A percentile compares a stretch with the other conserved stretches of the same genome.
Evolutionary conservation across 2,329 filamentous ascomycete genomes (phyloP).

Genomic region (Calonectria montana): DNA sequence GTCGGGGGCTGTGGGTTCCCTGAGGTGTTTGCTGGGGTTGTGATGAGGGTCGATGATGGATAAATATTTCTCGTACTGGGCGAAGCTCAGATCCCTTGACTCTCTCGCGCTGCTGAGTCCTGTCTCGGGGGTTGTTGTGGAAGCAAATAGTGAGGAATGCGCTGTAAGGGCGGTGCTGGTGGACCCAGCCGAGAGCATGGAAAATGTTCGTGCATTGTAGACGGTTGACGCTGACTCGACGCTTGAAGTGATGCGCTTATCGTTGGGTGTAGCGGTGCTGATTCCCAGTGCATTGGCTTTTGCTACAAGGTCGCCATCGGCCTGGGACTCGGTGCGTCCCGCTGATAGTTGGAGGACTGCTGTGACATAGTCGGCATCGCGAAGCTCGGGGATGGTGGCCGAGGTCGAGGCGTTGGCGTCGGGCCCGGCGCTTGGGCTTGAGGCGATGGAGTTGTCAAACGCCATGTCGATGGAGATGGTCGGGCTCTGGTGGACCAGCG

Average conservation of each 20-base stretch:
- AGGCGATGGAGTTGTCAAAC: conserved; percentile 29
- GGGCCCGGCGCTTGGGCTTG: conserved; percentile 28
- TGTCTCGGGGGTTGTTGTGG: conserved; percentile 35
- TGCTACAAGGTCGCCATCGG: conserved; percentile 52
- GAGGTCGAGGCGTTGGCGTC: conserved; percentile 17
- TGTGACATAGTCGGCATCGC: conserved; percentile 52
- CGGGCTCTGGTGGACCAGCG: conserved; percentile 32
- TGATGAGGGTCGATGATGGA: conserved; percentile 56
- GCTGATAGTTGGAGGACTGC: conserved; percentile 52
- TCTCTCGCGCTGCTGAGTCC: conserved; percentile 39
- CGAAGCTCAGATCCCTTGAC: conserved; percentile 58
- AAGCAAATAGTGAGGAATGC: conserved; percentile 54
- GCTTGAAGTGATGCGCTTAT: conserved; percentile 52
- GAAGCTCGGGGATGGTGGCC: conserved; percentile 51
- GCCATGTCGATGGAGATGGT: conserved; percentile 35
- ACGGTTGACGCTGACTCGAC: conserved; percentile 57
- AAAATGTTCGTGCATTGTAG: conserved; percentile 57
- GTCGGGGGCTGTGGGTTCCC: conserved; percentile 45
- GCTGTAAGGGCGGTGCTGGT: conserved; percentile 55
- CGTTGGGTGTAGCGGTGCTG: conserved; percentile 40
- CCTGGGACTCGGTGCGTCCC: conserved; percentile 51
- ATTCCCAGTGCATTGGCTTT: conserved; percentile 52
- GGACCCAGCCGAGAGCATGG: conserved; percentile 56
- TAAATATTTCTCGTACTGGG: conserved; percentile 64
- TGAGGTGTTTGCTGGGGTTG: conserved; percentile 55